Percentiles rank a stretch among this genome's conserved stretches.
Evolutionary conservation across 2,329 filamentous ascomycete genomes (phyloP).

Genomic region (Trichoderma gracile): DNA sequence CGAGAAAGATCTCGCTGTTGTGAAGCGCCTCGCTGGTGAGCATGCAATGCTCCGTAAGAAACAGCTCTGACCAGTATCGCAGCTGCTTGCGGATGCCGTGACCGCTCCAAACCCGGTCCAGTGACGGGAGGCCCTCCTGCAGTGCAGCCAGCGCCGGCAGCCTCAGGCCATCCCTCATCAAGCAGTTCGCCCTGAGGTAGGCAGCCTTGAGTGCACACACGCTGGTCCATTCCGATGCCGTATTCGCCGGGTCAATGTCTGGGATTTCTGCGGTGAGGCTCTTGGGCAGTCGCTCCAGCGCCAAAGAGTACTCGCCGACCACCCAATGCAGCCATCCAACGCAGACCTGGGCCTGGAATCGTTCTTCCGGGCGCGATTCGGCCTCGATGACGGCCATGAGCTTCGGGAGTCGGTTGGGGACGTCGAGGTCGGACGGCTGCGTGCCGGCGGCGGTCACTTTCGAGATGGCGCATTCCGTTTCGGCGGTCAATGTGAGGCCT

Average conservation of each 20-base stretch:
- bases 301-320: constrained; percentile 65
- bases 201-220: constrained; percentile 78
- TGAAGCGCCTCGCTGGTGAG: constrained; percentile 62
- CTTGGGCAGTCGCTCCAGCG: constrained; percentile 62
- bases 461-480: constrained; percentile 66
- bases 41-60: constrained; percentile 73
- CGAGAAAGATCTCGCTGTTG: constrained; percentile 51
- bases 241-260: constrained; percentile 53
- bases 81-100: constrained; percentile 63
- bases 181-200: constrained; percentile 71
- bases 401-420: constrained; percentile 49
- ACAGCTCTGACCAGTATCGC: constrained; percentile 75
- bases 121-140: constrained; percentile 63
- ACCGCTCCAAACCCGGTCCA: constrained; percentile 55
- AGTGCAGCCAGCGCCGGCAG: constrained; percentile 67
- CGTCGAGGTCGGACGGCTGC: constrained; percentile 50
- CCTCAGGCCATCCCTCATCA: constrained; percentile 51
- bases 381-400: constrained; percentile 59
- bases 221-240: constrained; percentile 72
- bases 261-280: constrained; percentile 59
- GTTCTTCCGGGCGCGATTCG: constrained; percentile 58
- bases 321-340: constrained; percentile 84
- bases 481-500: constrained; percentile 71
- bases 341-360: constrained; percentile 79
- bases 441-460: constrained; percentile 48